These are phyloP conservation scores for Calocera cornea DNA, from an alignment of 768 basidiomycete species.

Conservation along the genomic window DNA sequence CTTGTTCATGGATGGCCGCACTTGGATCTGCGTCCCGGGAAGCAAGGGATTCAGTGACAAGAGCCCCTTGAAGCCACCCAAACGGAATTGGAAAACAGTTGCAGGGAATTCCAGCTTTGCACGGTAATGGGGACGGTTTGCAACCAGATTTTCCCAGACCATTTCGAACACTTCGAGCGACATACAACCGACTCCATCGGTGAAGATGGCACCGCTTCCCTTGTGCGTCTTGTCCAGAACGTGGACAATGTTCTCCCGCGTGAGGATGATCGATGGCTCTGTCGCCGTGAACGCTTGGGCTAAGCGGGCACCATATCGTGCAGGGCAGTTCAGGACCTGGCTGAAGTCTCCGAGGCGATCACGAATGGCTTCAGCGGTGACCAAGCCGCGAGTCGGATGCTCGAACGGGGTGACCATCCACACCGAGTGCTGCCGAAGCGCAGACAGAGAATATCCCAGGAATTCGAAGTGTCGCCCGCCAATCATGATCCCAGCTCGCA, in stretches of 20 bases:
- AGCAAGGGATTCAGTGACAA: constrained; percentile 49
- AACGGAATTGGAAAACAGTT: constrained; percentile 56
- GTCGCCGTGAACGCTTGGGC: constrained; percentile 67
- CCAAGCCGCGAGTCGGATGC: constrained; percentile 17
- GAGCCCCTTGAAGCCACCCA: constrained; percentile 73
- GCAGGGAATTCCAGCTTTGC: constrained; percentile 8
- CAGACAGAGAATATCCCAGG: constrained; percentile 61
- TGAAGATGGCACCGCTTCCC: constrained; percentile 35
- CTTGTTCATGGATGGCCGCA: constrained; percentile 64
- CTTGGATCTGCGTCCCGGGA: constrained; percentile 38
- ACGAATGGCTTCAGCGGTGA: constrained; percentile 41
- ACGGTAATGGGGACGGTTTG: neutral
- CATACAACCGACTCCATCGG: constrained; percentile 74
- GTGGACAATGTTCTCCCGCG: constrained; percentile 28
- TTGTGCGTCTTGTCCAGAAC: constrained; percentile 37
- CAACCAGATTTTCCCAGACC: constrained; percentile 39
- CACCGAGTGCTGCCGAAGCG: constrained; percentile 49
- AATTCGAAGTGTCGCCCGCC: constrained; percentile 45
- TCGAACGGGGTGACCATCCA: constrained; percentile 57
- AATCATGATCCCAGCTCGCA: constrained; percentile 19
- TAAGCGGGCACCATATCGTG: constrained; percentile 56
- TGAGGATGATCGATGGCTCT: constrained; percentile 39
- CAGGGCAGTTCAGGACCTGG: constrained; percentile 37
- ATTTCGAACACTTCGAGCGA: constrained; percentile 40
- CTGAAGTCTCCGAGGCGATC: constrained; percentile 39